phyloP scores from a whole-genome alignment of 306 rosid species.

The Corylus americana region DNA sequence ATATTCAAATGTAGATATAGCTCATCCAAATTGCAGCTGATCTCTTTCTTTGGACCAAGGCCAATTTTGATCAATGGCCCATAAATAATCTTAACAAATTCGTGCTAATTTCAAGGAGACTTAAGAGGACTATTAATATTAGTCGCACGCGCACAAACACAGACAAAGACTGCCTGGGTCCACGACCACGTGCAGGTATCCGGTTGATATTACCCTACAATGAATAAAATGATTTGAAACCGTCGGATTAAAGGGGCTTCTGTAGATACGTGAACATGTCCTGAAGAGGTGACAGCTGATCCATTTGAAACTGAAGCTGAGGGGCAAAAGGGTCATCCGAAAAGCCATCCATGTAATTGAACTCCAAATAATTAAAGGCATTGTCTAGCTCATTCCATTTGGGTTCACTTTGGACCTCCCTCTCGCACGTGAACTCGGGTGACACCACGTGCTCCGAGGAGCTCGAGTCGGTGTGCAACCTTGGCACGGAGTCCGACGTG shows the following conservation, averaged over 20 bases:
- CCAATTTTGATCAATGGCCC: not conserved
- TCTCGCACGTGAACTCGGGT: slow-evolving; percentile 65
- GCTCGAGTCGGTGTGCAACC: slow-evolving; percentile 66
- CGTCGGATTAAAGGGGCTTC: slow-evolving; percentile 38
- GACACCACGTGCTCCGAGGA: slow-evolving; percentile 79
- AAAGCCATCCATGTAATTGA: slow-evolving; percentile 52
- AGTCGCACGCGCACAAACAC: not conserved
- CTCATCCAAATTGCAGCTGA: too few relatives aligned
- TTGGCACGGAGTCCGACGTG: slow-evolving; percentile 60
- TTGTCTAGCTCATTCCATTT: slow-evolving; percentile 54
- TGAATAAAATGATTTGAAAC: slow-evolving; percentile 1
- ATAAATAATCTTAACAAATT: not conserved
- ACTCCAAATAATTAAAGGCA: slow-evolving; percentile 37
- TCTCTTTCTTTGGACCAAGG: not conserved
- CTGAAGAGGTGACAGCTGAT: slow-evolving; percentile 54
- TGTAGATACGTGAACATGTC: slow-evolving; percentile 56
- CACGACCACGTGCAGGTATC: not conserved
- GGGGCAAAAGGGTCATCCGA: slow-evolving; percentile 59
- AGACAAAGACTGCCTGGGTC: not conserved
- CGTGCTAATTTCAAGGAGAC: not conserved
- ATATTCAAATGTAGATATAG: slow-evolving; percentile 2
- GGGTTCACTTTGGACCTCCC: slow-evolving; percentile 72
- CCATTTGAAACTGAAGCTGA: slow-evolving; percentile 49
- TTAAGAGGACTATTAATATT: not conserved
- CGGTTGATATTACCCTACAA: not conserved